Conservation (phyloP, 345 rosid species). For the Excoecaria agallocha region DNA sequence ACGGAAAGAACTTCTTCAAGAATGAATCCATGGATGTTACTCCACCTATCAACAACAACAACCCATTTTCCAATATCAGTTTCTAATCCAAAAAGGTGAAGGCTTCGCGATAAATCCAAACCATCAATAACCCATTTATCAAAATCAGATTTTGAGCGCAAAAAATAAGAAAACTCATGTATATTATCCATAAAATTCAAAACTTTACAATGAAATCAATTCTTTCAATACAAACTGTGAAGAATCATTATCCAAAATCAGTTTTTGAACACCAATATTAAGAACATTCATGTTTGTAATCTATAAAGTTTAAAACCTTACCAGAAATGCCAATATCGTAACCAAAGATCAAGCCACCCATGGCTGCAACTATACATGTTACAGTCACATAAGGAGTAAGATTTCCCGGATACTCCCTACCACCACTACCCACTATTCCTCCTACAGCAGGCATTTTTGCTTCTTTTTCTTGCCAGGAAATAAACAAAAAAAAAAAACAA, state of each 20-base stretch:
- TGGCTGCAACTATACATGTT: constrained; percentile 91
- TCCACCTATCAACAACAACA: constrained; percentile 53
- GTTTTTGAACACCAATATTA: not conserved
- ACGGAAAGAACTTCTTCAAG: constrained; percentile 62
- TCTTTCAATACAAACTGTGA: too few relatives aligned
- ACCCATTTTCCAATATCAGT: not conserved
- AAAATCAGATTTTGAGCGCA: too few relatives aligned
- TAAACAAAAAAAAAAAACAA: not conserved
- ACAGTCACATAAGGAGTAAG: constrained; percentile 69
- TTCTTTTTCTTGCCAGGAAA: constrained; percentile 7
- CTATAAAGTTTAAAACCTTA: constrained; percentile 11
- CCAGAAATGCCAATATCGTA: constrained; percentile 97
- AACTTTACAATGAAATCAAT: too few relatives aligned
- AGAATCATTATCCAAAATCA: not conserved
- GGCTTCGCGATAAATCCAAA: too few relatives aligned
- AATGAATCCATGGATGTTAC: constrained; percentile 84
- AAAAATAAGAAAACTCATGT: too few relatives aligned
- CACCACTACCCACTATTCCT: constrained; percentile 35
- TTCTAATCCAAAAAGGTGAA: too few relatives aligned
- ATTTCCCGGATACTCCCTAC: constrained; percentile 75
- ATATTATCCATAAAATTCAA: too few relatives aligned
- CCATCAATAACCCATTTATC: too few relatives aligned
- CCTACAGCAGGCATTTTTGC: constrained; percentile 25
- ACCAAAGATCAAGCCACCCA: constrained; percentile 98
- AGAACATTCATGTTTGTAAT: not conserved